Conservation (phyloP, 225 moss, liverwort and hornwort genomes). For the Pseudisothecium myosuroides region DNA sequence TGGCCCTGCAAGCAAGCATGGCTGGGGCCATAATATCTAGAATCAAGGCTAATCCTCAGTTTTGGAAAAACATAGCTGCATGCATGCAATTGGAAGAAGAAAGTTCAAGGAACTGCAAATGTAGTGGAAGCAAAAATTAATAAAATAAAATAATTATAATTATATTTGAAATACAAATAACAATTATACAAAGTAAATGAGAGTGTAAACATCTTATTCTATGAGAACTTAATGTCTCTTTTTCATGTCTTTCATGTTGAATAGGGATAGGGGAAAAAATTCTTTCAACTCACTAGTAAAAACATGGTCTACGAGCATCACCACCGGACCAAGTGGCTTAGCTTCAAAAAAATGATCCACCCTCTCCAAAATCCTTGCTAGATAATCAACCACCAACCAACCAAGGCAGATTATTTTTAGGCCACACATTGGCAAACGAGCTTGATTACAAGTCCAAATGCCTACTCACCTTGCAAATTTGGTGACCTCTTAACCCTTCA, state of each 20-base stretch:
- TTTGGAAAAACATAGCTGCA: not conserved
- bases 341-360: fast-evolving
- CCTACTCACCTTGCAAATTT: not conserved
- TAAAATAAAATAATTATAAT: too few species aligned
- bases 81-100: not conserved
- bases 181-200: too few species aligned
- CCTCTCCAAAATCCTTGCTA: fast-evolving
- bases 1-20: not conserved
- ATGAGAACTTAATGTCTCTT: not conserved
- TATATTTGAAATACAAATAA: too few species aligned
- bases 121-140: too few species aligned
- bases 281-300: not conserved
- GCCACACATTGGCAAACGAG: fast-evolving
- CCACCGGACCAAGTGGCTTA: fast-evolving
- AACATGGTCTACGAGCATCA: not conserved
- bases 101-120: not conserved
- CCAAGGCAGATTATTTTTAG: too few species aligned
- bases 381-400: too few species aligned
- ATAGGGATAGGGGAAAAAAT: too few species aligned
- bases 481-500: not conserved
- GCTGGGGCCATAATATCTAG: not conserved
- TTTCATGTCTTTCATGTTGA: not conserved
- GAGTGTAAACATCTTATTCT: not conserved
- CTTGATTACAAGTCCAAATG: too few species aligned
- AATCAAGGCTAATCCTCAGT: not conserved